A percentile compares a stretch with the other conserved stretches of the same genome.
These are phyloP conservation scores for Fusarium caatingaense DNA, from an alignment of 2,329 filamentous ascomycete genomes.

Conservation along the genomic window DNA sequence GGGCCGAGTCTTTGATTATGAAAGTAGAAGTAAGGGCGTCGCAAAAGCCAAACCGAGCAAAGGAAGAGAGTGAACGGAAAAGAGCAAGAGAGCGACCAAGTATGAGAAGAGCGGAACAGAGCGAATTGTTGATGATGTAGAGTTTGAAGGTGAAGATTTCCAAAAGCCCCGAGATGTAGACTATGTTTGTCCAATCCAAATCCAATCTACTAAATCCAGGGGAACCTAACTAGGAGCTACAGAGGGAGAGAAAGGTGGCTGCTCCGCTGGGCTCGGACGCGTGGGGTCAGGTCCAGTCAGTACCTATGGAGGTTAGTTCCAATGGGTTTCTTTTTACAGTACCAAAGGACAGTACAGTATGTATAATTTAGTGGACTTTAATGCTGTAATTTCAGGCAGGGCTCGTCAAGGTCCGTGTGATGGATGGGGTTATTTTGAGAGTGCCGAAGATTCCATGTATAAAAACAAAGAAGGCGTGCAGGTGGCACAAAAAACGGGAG, in stretches of 20 bases:
- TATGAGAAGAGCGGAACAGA: not conserved
- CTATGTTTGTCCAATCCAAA: conserved; percentile 30
- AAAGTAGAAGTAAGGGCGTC: not conserved
- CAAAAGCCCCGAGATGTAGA: conserved; percentile 32
- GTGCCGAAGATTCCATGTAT: not conserved
- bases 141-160: conserved; percentile 26
- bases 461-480: not conserved
- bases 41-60: conserved; percentile 16
- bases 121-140: conserved; percentile 33
- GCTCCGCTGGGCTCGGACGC: conserved; percentile 43
- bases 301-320: not conserved
- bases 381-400: conserved; percentile 1
- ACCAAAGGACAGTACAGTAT: not conserved
- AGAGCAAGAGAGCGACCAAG: conserved; percentile 16
- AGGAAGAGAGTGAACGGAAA: conserved; percentile 20
- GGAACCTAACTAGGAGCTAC: conserved; percentile 39
- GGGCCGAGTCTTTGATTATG: conserved; percentile 34
- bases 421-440: not conserved
- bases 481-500: not conserved
- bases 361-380: conserved; percentile 1
- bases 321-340: conserved; percentile 3
- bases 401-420: not conserved
- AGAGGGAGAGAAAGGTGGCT: conserved; percentile 40
- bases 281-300: conserved; percentile 36
- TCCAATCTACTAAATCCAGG: conserved; percentile 39